Evolutionary conservation across 176 grass and related monocot genomes (phyloP).

Genomic region (Pharus latifolius): DNA sequence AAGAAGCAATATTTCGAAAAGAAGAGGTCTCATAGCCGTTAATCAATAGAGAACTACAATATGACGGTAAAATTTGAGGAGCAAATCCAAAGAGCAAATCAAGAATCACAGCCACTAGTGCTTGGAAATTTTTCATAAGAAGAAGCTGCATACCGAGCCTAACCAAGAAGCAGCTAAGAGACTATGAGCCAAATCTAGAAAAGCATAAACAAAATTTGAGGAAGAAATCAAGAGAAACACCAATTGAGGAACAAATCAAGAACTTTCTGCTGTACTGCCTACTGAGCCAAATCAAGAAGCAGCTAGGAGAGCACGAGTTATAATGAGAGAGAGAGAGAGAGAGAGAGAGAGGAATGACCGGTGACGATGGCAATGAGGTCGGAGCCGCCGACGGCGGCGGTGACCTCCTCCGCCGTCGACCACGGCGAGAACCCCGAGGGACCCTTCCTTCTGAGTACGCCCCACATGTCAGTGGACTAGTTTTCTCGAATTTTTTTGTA

Average conservation of each 20-base stretch:
- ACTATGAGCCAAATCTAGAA: not conserved
- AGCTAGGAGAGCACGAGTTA: not conserved
- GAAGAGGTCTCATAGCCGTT: too few species aligned
- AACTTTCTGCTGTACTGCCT: too few species aligned
- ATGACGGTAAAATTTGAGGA: too few species aligned
- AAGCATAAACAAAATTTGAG: not conserved
- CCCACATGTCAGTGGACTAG: too few species aligned
- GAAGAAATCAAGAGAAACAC: not conserved
- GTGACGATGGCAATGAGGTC: constrained; percentile 58
- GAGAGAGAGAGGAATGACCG: not conserved
- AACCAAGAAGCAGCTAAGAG: not conserved
- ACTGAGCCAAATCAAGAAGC: not conserved
- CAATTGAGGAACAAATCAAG: not conserved
- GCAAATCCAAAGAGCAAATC: too few species aligned
- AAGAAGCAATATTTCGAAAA: too few species aligned
- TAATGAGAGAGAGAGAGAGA: not conserved
- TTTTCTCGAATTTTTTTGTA: too few species aligned
- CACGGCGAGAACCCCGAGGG: constrained; percentile 46
- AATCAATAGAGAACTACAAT: too few species aligned
- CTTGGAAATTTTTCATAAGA: too few species aligned
- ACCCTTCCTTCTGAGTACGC: constrained; percentile 9
- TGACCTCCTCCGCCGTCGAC: constrained; percentile 61
- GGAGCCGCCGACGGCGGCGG: constrained; percentile 37
- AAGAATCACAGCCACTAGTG: too few species aligned
- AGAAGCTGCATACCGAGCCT: not conserved